These are phyloP conservation scores for Aspergillus nomiae DNA, from an alignment of 2,329 filamentous ascomycete species.

Conservation along the genomic window DNA sequence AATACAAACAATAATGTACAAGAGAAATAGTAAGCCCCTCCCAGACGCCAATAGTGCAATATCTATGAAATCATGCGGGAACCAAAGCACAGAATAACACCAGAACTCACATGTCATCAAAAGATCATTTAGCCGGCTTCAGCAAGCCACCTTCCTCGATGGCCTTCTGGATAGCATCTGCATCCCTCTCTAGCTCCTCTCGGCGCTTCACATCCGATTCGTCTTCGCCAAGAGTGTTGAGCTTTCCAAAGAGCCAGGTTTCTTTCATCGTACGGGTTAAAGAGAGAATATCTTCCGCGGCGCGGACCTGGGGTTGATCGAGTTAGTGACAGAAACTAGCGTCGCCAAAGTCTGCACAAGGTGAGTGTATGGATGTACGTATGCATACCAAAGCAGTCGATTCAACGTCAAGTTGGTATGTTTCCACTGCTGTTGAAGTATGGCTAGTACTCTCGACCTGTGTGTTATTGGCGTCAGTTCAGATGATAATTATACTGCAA, in stretches of 20 bases:
- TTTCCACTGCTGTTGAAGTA: conserved; percentile 58
- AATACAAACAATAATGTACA: neutral
- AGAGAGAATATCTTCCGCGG: conserved; percentile 63
- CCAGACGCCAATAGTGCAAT: neutral
- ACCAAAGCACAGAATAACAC: neutral
- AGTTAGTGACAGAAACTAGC: neutral
- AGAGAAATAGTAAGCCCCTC: neutral
- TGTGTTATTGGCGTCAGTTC: neutral
- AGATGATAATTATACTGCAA: neutral
- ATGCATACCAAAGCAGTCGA: conserved; percentile 56
- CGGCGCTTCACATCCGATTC: conserved; percentile 43
- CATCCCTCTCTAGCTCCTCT: conserved; percentile 50
- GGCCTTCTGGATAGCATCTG: conserved; percentile 45
- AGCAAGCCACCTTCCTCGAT: conserved; percentile 37
- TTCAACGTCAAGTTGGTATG: conserved; percentile 61
- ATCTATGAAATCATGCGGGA: neutral
- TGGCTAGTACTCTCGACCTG: conserved; percentile 56
- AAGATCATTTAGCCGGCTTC: conserved; percentile 20
- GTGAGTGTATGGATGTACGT: neutral
- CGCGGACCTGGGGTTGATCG: conserved; percentile 51
- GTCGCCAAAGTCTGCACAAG: neutral
- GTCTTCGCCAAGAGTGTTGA: conserved; percentile 57
- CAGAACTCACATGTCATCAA: neutral
- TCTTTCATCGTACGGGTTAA: conserved; percentile 66
- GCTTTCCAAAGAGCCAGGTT: conserved; percentile 66